Base-by-base conservation (phyloP, 2,329 filamentous ascomycete genomes). In the Chrysoporthe puriensis region DNA sequence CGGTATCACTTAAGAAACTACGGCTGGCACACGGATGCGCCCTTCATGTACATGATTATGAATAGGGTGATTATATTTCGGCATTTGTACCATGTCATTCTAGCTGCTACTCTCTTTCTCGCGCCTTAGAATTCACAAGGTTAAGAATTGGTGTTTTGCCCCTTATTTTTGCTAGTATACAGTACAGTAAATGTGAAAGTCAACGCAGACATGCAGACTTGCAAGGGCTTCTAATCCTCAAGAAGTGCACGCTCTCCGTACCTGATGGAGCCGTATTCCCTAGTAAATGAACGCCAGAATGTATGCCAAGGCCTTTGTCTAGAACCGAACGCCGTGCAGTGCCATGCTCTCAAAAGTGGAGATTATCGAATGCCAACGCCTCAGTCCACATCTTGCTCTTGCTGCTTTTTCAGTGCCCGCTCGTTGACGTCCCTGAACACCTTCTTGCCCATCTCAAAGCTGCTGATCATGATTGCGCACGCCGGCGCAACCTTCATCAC, bases 391-490 rank as follows among this genome's bases (percentile, higher is more conserved):
- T 62, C 59, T 11, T 50, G 58, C 63, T 65, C 70, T 26, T 71
- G 60, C 46, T 76, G 69, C 61, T 74, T 76, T 66, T 68, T 73
- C 52, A 73, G 70, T 42, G 78, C 75, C 46, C 77, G 80, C 74
- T 87, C 84, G 69, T 98, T 97, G 62, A 93, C 88, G 13, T 87
- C 85, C 64, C 88, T 85, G 44, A 96, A 96, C 77, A 91, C 90
- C 78, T 92, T 90, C 84, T 99, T 99, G 62, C 96, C 94, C 48
- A 98, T 87, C 79, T 99, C 96, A 78, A 98, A 99, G 76, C 91
- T 97, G 77, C 93, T 96, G 76, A 99, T 98, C 96, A 99, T 99
- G 77, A 99, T 98, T 40, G 96, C 96, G 79, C 96, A 99, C 0
- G 95, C 93, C 1, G 96, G 96, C 1, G 96, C 95, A 5, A 99